Percentiles rank a stretch among this genome's conserved stretches.
Conservation (phyloP, 2,329 filamentous ascomycete genomes). For the Colletotrichum somersetense region DNA sequence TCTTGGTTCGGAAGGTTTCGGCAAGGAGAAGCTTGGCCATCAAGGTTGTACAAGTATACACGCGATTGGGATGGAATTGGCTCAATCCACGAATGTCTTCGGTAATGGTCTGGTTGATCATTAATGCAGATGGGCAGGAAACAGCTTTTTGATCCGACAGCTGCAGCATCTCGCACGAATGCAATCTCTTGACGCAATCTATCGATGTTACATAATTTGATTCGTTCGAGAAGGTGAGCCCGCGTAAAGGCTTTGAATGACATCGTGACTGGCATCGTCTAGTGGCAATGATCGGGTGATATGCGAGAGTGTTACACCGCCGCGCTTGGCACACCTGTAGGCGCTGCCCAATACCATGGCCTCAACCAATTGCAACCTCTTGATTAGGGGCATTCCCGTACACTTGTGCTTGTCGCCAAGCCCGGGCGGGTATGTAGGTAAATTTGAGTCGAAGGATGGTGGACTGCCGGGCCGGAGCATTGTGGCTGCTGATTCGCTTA, state of each 20-base stretch:
- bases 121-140: not conserved
- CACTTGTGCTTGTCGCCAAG: slow-evolving; percentile 34
- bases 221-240: slow-evolving; percentile 36
- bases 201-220: not conserved
- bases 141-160: slow-evolving; percentile 9
- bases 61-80: slow-evolving; percentile 19
- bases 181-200: slow-evolving; percentile 37
- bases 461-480: slow-evolving; percentile 36
- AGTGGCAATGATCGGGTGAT: slow-evolving; percentile 1
- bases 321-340: slow-evolving; percentile 27
- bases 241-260: slow-evolving; percentile 20
- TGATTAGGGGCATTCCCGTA: slow-evolving; percentile 12
- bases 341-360: slow-evolving; percentile 25
- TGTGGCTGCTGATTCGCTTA: slow-evolving; percentile 23
- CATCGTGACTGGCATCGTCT: slow-evolving; percentile 26
- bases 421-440: slow-evolving; percentile 34
- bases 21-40: not conserved
- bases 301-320: slow-evolving; percentile 34
- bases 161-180: slow-evolving; percentile 29
- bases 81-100: not conserved
- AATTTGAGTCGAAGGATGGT: slow-evolving; percentile 33
- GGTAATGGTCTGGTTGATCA: slow-evolving; percentile 1
- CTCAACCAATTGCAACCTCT: slow-evolving; percentile 7
- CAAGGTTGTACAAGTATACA: not conserved
- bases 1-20: not conserved